Conservation (phyloP, 495 filamentous ascomycete genomes). For the Immersiella caudata region DNA sequence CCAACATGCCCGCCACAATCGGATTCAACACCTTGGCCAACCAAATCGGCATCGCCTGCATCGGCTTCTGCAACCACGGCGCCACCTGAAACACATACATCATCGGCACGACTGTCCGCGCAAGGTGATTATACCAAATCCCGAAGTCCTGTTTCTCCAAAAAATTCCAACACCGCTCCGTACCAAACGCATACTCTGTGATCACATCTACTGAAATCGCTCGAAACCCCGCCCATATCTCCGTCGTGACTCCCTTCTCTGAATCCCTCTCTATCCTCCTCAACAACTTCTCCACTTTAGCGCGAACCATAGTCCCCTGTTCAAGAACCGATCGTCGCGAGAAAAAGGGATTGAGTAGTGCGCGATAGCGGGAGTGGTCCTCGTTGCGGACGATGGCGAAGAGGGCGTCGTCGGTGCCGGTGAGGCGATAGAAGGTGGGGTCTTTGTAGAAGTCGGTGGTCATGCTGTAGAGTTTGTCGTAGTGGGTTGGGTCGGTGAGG, state of each 20-base stretch:
- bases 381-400: conserved; percentile 33
- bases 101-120: not conserved
- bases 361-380: conserved; percentile 40
- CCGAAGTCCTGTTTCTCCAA: not conserved
- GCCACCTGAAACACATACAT: not conserved
- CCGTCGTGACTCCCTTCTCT: not conserved
- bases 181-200: conserved; percentile 2
- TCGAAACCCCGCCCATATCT: not conserved
- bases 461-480: conserved; percentile 40
- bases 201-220: conserved; percentile 5
- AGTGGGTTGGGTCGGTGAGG: conserved; percentile 42
- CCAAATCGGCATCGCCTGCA: conserved; percentile 1
- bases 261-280: not conserved
- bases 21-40: not conserved
- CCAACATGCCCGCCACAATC: not conserved
- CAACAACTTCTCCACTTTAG: conserved; percentile 12
- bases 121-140: not conserved
- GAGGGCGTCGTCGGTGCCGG: conserved; percentile 15
- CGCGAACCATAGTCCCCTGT: conserved; percentile 36
- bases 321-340: conserved; percentile 40
- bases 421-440: conserved; percentile 16
- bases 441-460: conserved; percentile 35
- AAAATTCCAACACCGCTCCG: not conserved
- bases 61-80: not conserved
- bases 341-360: conserved; percentile 47